These are phyloP conservation scores for Russula olivacea DNA, from an alignment of 768 basidiomycete species.

Conservation along the genomic window DNA sequence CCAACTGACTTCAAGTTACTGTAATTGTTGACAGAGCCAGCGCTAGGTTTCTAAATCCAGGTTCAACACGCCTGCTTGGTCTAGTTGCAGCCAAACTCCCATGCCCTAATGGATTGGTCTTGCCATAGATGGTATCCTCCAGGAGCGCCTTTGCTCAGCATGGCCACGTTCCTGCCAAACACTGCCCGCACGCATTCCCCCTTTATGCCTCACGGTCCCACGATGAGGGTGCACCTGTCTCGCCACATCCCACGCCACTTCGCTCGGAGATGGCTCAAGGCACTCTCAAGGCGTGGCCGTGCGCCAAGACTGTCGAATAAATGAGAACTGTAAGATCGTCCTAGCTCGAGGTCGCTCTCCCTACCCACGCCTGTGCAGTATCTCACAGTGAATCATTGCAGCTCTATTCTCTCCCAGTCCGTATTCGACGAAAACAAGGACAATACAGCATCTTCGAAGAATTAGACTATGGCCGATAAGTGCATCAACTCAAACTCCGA, in stretches of 20 bases:
- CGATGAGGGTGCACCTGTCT: neutral
- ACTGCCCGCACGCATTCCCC: too few relatives aligned
- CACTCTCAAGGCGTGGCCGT: neutral
- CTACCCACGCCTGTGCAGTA: too few relatives aligned
- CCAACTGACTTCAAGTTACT: too few relatives aligned
- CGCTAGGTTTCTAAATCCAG: neutral
- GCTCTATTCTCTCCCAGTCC: too few relatives aligned
- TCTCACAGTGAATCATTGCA: too few relatives aligned
- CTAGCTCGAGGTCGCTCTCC: too few relatives aligned
- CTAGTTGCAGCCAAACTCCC: neutral
- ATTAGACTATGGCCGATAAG: neutral
- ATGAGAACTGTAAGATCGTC: too few relatives aligned
- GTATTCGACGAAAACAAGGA: too few relatives aligned
- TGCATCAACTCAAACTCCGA: conserved; percentile 7
- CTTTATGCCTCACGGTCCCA: neutral
- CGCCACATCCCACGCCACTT: neutral
- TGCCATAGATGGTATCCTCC: neutral
- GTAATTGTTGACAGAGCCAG: too few relatives aligned
- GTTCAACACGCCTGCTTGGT: too few relatives aligned
- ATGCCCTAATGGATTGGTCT: neutral
- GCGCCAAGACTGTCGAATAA: neutral
- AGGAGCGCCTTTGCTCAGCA: neutral
- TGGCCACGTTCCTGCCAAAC: neutral
- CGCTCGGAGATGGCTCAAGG: too few relatives aligned
- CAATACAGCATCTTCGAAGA: neutral